Evolutionary conservation across 306 rosid genomes (phyloP), one percentile per base, ranked within the genome.

Genomic region (Boehmeria nivea): DNA sequence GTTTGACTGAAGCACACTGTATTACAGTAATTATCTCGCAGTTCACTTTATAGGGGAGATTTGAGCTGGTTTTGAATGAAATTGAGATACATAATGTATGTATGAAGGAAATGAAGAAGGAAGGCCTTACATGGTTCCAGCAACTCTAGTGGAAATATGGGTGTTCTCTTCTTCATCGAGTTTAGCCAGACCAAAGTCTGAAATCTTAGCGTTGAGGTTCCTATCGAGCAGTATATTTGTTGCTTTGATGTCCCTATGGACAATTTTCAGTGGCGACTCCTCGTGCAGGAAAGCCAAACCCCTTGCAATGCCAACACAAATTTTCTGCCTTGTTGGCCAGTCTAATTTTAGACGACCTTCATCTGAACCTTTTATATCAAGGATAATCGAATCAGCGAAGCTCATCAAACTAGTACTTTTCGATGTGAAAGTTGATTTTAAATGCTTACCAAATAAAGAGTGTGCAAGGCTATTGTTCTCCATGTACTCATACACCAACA

Each of bases 181-280:
- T 65, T 54, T 84, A 48, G 85, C 85, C 80, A 81, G 67, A 12
- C 93, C 85, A 52, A 66, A 81, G 54, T 78, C 80, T 12, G 81
- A 81, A 53, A 78, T 84, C 63, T 68, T 81, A 3, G 88, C 77
- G 34, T 63, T 73, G 31, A 76, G 62, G 50, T 78, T 54, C 28
- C 39, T 24, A 36, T 78, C 84, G 56, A 83, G 74, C 33, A 83
- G 54, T 51, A 83, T 82, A 61, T 77, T 80, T 17, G 70, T 78
- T 21, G 94, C 70, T 70, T 85, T 85, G 73, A 81, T 85, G 68
- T 85, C 88, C 43, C 94, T 78, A 6, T 85, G 84, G 54, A 85
- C 86, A 67, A 85, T 71, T 79, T 74, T 85, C 46, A 81, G 57
- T 16, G 68, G 21, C 16, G 88, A 85, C 60, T 75, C 94, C 59